Conservation (phyloP, 495 filamentous ascomycete genomes). For the Corynascus novoguineensis region DNA sequence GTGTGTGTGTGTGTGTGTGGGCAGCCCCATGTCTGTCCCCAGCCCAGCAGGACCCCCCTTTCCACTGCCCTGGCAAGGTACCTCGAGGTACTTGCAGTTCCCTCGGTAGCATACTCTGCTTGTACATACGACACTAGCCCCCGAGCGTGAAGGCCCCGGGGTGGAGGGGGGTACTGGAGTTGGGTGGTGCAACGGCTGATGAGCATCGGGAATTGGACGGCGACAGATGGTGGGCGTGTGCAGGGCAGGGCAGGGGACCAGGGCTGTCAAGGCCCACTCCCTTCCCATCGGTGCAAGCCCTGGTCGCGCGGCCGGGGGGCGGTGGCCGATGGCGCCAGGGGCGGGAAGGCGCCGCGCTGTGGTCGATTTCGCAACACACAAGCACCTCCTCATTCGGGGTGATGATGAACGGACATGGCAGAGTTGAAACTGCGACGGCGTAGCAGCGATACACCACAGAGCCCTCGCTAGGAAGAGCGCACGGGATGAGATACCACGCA, state of each 20-base stretch:
- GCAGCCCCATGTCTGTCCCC: background rate
- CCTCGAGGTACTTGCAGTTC: conserved; percentile 22
- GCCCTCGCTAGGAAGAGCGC: too few species aligned
- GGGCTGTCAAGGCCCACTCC: conserved; percentile 4
- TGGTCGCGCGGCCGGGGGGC: conserved; percentile 7
- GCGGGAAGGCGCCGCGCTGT: background rate
- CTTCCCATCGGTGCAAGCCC: conserved; percentile 2
- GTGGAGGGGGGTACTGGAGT: conserved; percentile 22
- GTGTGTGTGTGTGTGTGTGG: too few species aligned
- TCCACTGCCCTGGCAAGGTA: conserved; percentile 8
- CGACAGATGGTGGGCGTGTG: conserved; percentile 19
- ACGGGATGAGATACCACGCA: background rate
- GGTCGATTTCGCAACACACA: background rate
- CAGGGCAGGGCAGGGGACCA: conserved; percentile 11
- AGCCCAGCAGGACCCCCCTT: conserved; percentile 9
- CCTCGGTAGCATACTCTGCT: too few species aligned
- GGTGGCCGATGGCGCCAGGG: conserved; percentile 9
- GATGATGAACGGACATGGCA: background rate
- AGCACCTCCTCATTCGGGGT: too few species aligned
- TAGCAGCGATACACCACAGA: too few species aligned
- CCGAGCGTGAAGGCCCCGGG: conserved; percentile 18
- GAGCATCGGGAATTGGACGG: conserved; percentile 17
- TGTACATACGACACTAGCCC: too few species aligned
- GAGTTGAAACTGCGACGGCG: background rate
- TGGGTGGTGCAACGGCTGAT: conserved; percentile 23